phyloP scores from a whole-genome alignment of 2,329 filamentous ascomycete species.

The Cladophialophora chaetospira region DNA sequence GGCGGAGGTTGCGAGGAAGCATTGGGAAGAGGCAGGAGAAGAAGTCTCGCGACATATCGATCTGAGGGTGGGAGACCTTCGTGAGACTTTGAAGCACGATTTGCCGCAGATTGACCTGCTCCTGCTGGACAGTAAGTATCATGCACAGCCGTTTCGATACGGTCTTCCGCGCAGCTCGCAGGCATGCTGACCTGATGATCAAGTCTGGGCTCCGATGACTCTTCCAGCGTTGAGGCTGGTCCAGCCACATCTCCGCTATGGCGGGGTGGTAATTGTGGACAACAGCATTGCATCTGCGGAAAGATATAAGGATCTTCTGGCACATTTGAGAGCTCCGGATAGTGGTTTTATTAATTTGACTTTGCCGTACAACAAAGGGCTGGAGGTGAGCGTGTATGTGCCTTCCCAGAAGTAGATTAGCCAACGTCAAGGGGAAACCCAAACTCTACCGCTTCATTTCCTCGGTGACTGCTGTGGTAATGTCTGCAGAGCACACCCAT shows the following conservation, averaged over 20 bases:
- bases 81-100: conserved; percentile 41
- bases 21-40: conserved; percentile 42
- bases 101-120: conserved; percentile 40
- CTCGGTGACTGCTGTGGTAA: neutral
- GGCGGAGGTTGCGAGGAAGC: conserved; percentile 35
- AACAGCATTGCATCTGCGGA: conserved; percentile 39
- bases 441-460: neutral
- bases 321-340: conserved; percentile 38
- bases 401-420: neutral
- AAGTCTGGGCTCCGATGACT: conserved; percentile 45
- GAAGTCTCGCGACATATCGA: conserved; percentile 41
- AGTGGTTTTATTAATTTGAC: conserved; percentile 56
- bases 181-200: neutral
- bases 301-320: conserved; percentile 39
- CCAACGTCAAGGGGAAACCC: neutral
- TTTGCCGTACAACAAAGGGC: conserved; percentile 52
- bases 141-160: neutral
- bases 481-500: neutral
- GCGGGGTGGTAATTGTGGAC: conserved; percentile 44
- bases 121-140: conserved; percentile 38
- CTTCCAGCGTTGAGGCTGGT: conserved; percentile 43
- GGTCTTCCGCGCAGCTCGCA: neutral
- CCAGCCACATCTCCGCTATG: conserved; percentile 38
- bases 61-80: conserved; percentile 44
- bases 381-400: conserved; percentile 50